Percentiles rank a stretch among this genome's conserved stretches.
Conservation (phyloP, 2,329 filamentous ascomycete species). For the Daldinia eschscholtzii region DNA sequence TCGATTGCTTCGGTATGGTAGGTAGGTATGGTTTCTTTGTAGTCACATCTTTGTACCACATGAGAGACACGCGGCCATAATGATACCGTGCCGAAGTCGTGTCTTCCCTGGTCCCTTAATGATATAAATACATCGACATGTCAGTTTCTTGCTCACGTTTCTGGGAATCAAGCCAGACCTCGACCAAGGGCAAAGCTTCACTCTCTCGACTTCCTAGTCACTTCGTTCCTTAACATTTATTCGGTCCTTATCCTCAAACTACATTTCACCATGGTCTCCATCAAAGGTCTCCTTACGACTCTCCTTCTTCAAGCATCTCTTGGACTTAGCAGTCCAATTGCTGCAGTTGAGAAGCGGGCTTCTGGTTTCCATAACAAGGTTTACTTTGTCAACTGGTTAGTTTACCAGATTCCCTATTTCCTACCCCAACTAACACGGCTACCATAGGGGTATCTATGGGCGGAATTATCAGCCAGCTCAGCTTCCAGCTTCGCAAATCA, state of each 20-base stretch:
- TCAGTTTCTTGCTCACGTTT: constrained; percentile 21
- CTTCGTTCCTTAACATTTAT: constrained; percentile 17
- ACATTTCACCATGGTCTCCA: constrained; percentile 45
- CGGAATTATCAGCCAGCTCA: constrained; percentile 79
- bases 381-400: constrained; percentile 65
- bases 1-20: constrained; percentile 20
- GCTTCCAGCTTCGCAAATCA: constrained; percentile 76
- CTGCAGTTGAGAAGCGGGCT: constrained; percentile 44
- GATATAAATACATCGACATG: constrained; percentile 36
- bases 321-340: constrained; percentile 43
- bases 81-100: constrained; percentile 23
- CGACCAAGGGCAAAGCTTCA: constrained; percentile 29
- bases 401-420: neutral
- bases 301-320: constrained; percentile 48
- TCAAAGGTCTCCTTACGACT: constrained; percentile 44
- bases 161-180: constrained; percentile 23
- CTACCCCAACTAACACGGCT: constrained; percentile 20
- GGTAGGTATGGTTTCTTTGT: constrained; percentile 11
- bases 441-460: constrained; percentile 76
- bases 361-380: constrained; percentile 59
- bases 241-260: constrained; percentile 27
- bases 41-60: constrained; percentile 42
- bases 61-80: constrained; percentile 37
- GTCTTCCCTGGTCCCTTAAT: constrained; percentile 19
- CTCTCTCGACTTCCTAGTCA: constrained; percentile 27